phyloP scores from a whole-genome alignment of 257 asterid genomes.

The Verbena officinalis region DNA sequence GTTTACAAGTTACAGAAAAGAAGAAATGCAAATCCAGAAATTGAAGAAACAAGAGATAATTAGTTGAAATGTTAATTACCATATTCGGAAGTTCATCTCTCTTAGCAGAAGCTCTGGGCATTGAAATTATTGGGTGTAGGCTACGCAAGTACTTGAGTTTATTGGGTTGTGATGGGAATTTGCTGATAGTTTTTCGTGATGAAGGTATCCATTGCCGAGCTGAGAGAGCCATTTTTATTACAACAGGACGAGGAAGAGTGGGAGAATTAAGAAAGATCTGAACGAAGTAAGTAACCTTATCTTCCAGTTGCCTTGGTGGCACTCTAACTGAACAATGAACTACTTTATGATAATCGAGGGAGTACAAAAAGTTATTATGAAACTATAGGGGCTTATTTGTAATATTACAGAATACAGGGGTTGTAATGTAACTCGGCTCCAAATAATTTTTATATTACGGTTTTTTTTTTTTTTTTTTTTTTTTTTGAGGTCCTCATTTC shows the following conservation, averaged over 20 bases:
- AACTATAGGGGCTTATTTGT: too few relatives aligned
- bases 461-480: neutral
- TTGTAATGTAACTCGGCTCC: too few relatives aligned
- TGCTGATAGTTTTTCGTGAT: slow-evolving; percentile 24
- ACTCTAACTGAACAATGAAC: slow-evolving; percentile 15
- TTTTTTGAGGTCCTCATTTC: slow-evolving; percentile 46
- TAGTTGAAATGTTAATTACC: neutral
- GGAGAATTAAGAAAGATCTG: neutral
- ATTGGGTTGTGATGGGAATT: slow-evolving; percentile 16
- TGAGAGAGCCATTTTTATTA: slow-evolving; percentile 24
- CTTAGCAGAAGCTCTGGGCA: slow-evolving; percentile 13
- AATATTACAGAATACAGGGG: too few relatives aligned
- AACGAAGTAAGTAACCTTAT: slow-evolving; percentile 25
- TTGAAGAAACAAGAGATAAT: too few relatives aligned
- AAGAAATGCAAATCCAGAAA: too few relatives aligned
- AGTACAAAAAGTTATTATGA: too few relatives aligned
- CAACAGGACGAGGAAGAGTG: neutral
- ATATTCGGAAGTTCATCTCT: slow-evolving; percentile 41
- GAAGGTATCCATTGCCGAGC: slow-evolving; percentile 33
- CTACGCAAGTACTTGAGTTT: neutral
- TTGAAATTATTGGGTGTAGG: neutral
- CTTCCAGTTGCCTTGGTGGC: slow-evolving; percentile 31
- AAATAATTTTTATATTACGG: too few relatives aligned
- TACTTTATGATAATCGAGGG: too few relatives aligned
- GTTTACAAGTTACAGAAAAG: too few relatives aligned